Evolutionary conservation across 352 stramenopile genomes (phyloP).

Genomic region (Blastocystis sp.): DNA sequence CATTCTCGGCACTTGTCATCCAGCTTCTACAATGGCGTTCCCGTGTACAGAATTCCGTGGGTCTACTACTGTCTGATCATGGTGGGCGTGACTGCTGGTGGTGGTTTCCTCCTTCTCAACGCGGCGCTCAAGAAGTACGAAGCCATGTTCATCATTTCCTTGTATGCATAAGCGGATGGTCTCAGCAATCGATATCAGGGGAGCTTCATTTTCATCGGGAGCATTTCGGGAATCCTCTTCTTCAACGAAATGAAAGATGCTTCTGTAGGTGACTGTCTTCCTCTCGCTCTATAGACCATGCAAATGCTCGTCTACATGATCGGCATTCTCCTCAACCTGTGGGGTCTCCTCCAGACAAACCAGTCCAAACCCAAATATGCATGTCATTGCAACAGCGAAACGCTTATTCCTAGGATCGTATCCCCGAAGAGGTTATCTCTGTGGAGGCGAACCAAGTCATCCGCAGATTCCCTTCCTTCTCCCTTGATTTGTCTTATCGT

Average conservation of each 20-base stretch:
- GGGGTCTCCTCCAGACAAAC: constrained; percentile 23
- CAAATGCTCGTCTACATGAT: constrained; percentile 2
- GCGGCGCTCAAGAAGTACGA: not conserved
- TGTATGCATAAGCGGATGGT: not conserved
- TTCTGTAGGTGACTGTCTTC: not conserved
- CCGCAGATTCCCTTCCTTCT: constrained; percentile 50
- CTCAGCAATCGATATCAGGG: constrained; percentile 37
- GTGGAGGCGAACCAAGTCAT: not conserved
- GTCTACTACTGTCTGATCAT: constrained; percentile 41
- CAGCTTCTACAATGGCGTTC: constrained; percentile 11
- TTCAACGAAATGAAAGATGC: constrained; percentile 30
- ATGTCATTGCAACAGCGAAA: constrained; percentile 5
- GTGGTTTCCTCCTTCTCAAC: constrained; percentile 28
- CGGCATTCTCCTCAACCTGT: constrained; percentile 26
- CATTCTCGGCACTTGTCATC: not conserved
- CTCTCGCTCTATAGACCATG: not conserved
- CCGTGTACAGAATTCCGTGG: not conserved
- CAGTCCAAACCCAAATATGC: constrained; percentile 47
- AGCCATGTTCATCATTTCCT: constrained; percentile 38
- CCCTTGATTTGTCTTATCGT: constrained; percentile 6
- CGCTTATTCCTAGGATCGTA: not conserved
- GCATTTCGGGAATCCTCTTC: constrained; percentile 37
- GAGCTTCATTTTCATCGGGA: constrained; percentile 38
- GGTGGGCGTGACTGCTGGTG: constrained; percentile 31
- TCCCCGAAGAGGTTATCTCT: constrained; percentile 38